Percentiles rank a stretch among this genome's conserved stretches.
phyloP scores from a whole-genome alignment of 1,284 basidiomycete species.

The Tetrapyrgos nigripes region DNA sequence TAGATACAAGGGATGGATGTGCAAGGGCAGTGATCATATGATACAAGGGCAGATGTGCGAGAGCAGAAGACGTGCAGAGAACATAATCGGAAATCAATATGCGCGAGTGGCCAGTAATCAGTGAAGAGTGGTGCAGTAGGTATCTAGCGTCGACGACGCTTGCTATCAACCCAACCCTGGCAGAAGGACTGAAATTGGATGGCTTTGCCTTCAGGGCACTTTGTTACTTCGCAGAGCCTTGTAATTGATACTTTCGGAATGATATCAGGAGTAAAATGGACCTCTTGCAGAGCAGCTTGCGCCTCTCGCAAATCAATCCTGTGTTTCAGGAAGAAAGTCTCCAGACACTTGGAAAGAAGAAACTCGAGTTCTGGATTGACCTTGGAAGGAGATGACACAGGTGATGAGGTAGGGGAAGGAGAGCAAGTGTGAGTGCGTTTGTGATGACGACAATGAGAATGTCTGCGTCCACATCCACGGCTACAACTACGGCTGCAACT shows the following conservation, averaged over 20 bases:
- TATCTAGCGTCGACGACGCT: too few relatives aligned
- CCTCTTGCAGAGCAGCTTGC: constrained; percentile 12
- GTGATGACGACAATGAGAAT: too few relatives aligned
- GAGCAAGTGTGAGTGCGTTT: not conserved
- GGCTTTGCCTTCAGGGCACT: constrained; percentile 20
- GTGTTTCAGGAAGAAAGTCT: not conserved
- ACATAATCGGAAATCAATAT: too few relatives aligned
- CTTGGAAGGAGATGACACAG: not conserved
- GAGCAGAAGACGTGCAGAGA: too few relatives aligned
- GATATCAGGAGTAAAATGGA: constrained; percentile 29
- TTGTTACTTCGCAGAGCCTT: constrained; percentile 18
- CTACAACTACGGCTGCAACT: too few relatives aligned
- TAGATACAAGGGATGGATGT: too few relatives aligned
- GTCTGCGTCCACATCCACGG: too few relatives aligned
- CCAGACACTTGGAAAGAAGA: not conserved
- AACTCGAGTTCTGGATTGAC: too few relatives aligned
- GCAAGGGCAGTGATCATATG: too few relatives aligned
- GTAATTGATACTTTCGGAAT: constrained; percentile 23
- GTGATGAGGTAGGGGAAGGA: constrained; percentile 1
- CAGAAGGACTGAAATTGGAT: constrained; percentile 27
- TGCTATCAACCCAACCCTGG: constrained; percentile 16
- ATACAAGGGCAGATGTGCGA: too few relatives aligned
- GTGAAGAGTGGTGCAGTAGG: too few relatives aligned
- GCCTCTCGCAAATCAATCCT: constrained; percentile 12
- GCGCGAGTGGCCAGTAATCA: too few relatives aligned